phyloP scores from a whole-genome alignment of 2,329 filamentous ascomycete genomes.

The Neofusicoccum laricinum region DNA sequence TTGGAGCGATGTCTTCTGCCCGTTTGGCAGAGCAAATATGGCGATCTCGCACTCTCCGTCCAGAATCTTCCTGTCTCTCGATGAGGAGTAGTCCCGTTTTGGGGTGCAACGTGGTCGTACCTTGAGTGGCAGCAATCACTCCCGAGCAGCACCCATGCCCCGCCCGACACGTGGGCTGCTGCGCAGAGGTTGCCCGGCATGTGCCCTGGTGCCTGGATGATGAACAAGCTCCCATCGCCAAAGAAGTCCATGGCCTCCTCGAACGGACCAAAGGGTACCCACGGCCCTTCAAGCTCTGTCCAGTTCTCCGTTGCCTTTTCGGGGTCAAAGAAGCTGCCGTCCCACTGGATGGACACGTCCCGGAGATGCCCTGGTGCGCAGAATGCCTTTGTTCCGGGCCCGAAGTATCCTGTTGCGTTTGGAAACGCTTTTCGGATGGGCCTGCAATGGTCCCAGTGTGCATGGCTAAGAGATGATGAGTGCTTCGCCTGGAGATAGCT shows the following conservation, averaged over 20 bases:
- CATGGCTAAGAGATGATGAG: conserved; percentile 24
- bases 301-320: conserved; percentile 27
- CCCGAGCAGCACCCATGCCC: conserved; percentile 32
- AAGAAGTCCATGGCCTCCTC: conserved; percentile 36
- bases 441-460: conserved; percentile 33
- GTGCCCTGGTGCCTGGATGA: conserved; percentile 37
- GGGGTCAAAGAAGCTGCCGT: conserved; percentile 33
- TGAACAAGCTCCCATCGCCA: conserved; percentile 39
- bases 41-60: conserved; percentile 29
- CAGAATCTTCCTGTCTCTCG: conserved; percentile 24
- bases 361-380: conserved; percentile 32
- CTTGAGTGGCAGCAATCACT: conserved; percentile 35
- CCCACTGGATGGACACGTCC: conserved; percentile 28
- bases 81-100: neutral
- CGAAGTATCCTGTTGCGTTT: conserved; percentile 30
- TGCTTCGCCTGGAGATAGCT: neutral
- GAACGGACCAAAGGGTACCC: conserved; percentile 34
- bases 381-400: conserved; percentile 27
- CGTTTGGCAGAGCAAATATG: conserved; percentile 25
- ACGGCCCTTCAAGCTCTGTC: conserved; percentile 28
- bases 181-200: conserved; percentile 40
- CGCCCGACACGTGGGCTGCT: conserved; percentile 25
- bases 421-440: conserved; percentile 29
- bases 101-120: conserved; percentile 14
- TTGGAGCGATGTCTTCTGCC: conserved; percentile 27